Evolutionary conservation across 306 rosid species (phyloP).

Genomic region (Quercus gilva): DNA sequence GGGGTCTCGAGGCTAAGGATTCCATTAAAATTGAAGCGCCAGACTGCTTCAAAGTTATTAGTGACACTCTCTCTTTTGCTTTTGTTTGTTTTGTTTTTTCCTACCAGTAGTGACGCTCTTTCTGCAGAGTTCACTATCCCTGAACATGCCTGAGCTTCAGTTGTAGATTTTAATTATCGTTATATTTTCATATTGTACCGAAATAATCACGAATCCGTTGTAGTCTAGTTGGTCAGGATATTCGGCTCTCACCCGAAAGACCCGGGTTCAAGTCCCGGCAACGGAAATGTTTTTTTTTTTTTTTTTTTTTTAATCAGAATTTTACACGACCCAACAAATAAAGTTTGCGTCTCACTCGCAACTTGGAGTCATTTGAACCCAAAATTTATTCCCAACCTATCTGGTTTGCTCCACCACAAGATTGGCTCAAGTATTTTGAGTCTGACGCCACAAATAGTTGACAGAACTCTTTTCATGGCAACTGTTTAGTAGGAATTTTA

Average conservation of each 20-base stretch:
- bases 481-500: no score
- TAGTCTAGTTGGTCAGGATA: constrained; percentile 54
- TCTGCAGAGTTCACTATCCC: neutral
- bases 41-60: neutral
- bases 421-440: no score
- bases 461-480: no score
- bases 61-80: neutral
- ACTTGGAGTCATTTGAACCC: no score
- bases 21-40: constrained; percentile 43
- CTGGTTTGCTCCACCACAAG: no score
- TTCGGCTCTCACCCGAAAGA: constrained; percentile 48
- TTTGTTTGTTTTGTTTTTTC: neutral
- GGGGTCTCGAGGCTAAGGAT: constrained; percentile 37
- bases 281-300: constrained; percentile 1
- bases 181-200: no score
- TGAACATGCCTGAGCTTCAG: no score
- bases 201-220: constrained; percentile 16
- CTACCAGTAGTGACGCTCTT: neutral
- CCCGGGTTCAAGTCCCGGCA: constrained; percentile 59
- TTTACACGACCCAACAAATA: neutral
- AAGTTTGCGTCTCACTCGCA: no score
- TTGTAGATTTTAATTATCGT: neutral
- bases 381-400: no score
- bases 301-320: rapidly evolving
- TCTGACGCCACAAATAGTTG: no score